Base-by-base conservation (phyloP, 139 green algal genomes). In the Diplosphaera chodatii region DNA sequence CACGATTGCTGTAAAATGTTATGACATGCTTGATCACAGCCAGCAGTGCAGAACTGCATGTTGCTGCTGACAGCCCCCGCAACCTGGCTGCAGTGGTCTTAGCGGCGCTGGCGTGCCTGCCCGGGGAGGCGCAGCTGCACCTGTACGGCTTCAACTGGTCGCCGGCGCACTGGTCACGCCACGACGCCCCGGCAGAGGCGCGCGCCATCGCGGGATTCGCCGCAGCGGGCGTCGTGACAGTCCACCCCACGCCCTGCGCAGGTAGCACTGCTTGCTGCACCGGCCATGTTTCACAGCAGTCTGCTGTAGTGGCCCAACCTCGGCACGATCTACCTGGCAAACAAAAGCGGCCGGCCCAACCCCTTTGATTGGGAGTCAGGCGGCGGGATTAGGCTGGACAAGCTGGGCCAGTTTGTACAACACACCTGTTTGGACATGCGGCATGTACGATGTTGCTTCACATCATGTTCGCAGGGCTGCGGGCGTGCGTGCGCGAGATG, bases 101-200 rank as follows among this genome's bases (percentile, higher is more conserved):
- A 31, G 28, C 32, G 64, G 30, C 31, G 30, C 64, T 68, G 64
- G 30, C 31, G 31, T 68, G 64, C 64, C 28, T 33, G 30, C 64
- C 64, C 13, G 8, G 4, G 3, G 30, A 33, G 25, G 30, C 64
- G 13, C 6, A 20, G 13, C 5, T 68, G 10, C 64, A 68, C 30
- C 30, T 68, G 30, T 68, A 41, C 64, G 64, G 64, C 64, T 68
- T 68, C 64, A 68, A 68, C 64, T 68, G 64, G 64, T 68, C 64
- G 64, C 64, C 28, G 30, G 3, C 2, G 30, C 30, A 40, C 30
- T 68, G 64, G 64, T 1, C 13, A 3, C 21, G 22, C 20, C 64
- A 68, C 22, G 22, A 41, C 8, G 32, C 31, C 10, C 30, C 10
- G 16, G 30, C 64, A 2, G 64, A 68, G 64, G 64, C 48, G 18